Evolutionary conservation across 2,329 filamentous ascomycete genomes (phyloP), one percentile per base, ranked within the genome.

Genomic region (Phaeoacremonium minimum): DNA sequence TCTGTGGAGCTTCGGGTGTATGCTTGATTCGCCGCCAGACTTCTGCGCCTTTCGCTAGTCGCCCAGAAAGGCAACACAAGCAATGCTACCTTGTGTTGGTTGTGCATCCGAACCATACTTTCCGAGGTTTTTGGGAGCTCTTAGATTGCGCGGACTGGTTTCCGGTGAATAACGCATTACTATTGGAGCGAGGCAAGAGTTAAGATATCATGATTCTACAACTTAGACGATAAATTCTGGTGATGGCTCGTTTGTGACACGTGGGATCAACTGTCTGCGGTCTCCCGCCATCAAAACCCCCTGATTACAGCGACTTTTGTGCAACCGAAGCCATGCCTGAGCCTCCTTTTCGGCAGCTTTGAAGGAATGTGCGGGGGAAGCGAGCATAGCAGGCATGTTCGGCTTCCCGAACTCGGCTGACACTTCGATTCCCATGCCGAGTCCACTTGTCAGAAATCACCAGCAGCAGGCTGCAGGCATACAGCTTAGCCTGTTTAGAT

Each of bases 11-110:
- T 39, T 38, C 38, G 42, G 43, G 32, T 46, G 36, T 14, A 28
- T 32, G 44, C 46, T 48, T 52, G 49, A 48, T 49, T 50, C 46
- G 49, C 41, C 36, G 35, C 38, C 32, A 32, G 20, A 28, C 30
- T 32, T 22, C 34, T 37, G 34, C 40, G 41, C 30, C 36, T 26
- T 33, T 36, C 34, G 36, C 38, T 47, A 46, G 41, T 36, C 33
- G 33, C 36, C 40, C 41, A 20, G 32, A n/a, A n/a, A n/a, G n/a
- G n/a, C n/a, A n/a, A n/a, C n/a, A n/a, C n/a, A n/a, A n/a, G n/a
- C n/a, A n/a, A n/a, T n/a, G n/a, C n/a, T n/a, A n/a, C n/a, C n/a
- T n/a, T n/a, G n/a, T n/a, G n/a, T n/a, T n/a, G n/a, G n/a, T n/a
- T n/a, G n/a, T n/a, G n/a, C n/a, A n/a, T n/a, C n/a, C n/a, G n/a